phyloP scores from a whole-genome alignment of 192 early-diverging fungal species.

The Backusella westeae region DNA sequence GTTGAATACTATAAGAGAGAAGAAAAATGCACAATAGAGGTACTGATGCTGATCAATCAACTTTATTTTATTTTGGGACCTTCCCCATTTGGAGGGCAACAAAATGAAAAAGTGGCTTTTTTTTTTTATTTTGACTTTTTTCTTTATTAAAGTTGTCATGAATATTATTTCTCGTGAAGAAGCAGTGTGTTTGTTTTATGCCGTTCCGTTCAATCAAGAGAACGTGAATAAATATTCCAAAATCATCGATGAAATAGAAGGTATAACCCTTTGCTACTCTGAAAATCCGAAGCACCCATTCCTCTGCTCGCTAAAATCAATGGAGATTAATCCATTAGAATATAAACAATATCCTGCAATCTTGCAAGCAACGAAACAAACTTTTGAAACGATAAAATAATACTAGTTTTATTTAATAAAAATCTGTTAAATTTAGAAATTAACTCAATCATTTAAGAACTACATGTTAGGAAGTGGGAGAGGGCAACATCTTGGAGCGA shows the following conservation, averaged over 20 bases:
- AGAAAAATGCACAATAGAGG: no score
- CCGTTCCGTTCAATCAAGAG: constrained; percentile 3
- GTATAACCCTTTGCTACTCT: constrained; percentile 16
- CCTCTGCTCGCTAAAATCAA: constrained; percentile 7
- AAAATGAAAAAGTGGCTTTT: neutral
- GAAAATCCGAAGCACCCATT: constrained; percentile 9
- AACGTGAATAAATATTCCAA: constrained; percentile 16
- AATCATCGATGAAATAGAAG: constrained; percentile 14
- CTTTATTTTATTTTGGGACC: no score
- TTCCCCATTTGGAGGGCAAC: no score
- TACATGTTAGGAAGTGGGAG: constrained; percentile 12
- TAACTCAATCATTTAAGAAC: constrained; percentile 8
- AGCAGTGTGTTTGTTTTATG: constrained; percentile 13
- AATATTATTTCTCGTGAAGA: constrained; percentile 12
- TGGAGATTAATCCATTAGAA: neutral
- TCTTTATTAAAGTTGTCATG: neutral
- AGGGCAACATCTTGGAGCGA: neutral
- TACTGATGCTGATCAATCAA: no score
- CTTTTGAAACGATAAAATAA: constrained; percentile 8
- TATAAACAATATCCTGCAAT: constrained; percentile 17
- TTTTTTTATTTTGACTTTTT: neutral
- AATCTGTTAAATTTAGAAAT: constrained; percentile 8
- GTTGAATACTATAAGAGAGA: no score
- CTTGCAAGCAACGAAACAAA: constrained; percentile 16
- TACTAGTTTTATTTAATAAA: constrained; percentile 11